Conservation (phyloP, 148 eudicot species). For the Gaultheria prostrata region DNA sequence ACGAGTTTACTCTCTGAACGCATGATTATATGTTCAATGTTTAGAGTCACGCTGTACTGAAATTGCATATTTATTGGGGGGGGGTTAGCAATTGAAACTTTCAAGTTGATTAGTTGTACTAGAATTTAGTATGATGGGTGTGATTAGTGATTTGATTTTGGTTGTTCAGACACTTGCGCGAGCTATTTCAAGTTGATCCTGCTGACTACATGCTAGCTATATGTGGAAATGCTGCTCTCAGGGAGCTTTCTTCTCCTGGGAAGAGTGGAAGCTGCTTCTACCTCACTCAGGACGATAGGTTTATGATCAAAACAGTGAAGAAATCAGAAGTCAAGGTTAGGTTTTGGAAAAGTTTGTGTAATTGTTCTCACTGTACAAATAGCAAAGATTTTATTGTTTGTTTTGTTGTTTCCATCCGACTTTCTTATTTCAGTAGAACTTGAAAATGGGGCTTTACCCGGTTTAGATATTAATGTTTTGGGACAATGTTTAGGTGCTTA, state of each 20-base stretch:
- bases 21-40: neutral
- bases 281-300: constrained; percentile 90
- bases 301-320: constrained; percentile 95
- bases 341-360: neutral
- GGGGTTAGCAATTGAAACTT: neutral
- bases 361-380: neutral
- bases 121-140: constrained; percentile 10
- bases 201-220: constrained; percentile 96
- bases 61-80: neutral
- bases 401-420: neutral
- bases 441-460: neutral
- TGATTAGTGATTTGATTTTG: constrained; percentile 41
- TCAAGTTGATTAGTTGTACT: neutral
- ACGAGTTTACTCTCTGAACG: neutral
- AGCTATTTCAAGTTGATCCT: constrained; percentile 86
- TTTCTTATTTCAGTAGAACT: constrained; percentile 19
- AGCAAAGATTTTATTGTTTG: neutral
- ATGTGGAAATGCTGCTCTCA: constrained; percentile 86
- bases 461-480: constrained; percentile 17
- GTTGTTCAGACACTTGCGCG: constrained; percentile 67
- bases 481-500: constrained; percentile 62
- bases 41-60: neutral
- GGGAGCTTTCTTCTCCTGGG: constrained; percentile 95
- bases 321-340: constrained; percentile 98
- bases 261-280: constrained; percentile 97